Percentiles rank a stretch among this genome's conserved stretches.
phyloP scores from a whole-genome alignment of 192 early-diverging fungal species.

The Helicostylum pulchrum region DNA sequence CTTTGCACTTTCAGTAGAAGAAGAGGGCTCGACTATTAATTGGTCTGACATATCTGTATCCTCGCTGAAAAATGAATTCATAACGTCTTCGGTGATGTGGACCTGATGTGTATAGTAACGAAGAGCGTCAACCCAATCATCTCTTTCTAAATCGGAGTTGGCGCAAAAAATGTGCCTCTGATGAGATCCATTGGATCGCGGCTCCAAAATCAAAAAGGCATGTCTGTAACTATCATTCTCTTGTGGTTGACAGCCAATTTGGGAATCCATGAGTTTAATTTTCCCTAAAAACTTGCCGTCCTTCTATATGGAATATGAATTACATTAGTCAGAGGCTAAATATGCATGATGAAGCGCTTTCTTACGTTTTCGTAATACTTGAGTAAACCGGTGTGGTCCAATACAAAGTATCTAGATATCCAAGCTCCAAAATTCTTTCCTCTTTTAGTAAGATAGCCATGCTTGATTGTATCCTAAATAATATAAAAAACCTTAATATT shows the following conservation, averaged over 20 bases:
- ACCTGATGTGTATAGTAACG: background rate
- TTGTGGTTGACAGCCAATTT: conserved; percentile 56
- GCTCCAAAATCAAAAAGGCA: conserved; percentile 85
- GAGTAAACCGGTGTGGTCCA: conserved; percentile 58
- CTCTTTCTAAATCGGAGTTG: conserved; percentile 82
- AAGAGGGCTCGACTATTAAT: conserved; percentile 1
- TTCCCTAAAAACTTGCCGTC: conserved; percentile 64
- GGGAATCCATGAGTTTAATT: conserved; percentile 71
- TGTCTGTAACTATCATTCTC: conserved; percentile 47
- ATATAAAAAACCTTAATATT: background rate
- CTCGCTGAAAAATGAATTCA: background rate
- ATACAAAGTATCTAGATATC: conserved; percentile 85
- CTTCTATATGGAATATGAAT: conserved; percentile 45
- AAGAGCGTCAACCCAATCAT: conserved; percentile 84
- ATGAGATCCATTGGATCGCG: conserved; percentile 40
- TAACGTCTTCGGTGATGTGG: background rate
- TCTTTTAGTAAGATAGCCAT: conserved; percentile 87
- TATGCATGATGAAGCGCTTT: background rate
- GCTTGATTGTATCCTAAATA: conserved; percentile 53
- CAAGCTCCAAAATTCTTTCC: conserved; percentile 96
- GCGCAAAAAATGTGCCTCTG: conserved; percentile 79
- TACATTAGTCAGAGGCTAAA: background rate
- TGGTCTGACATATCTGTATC: background rate
- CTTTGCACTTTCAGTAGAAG: conserved; percentile 9
- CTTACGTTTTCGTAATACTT: conserved; percentile 78